Evolutionary conservation across 345 rosid genomes (phyloP), one percentile per base, ranked within the genome.

Genomic region (Raphanus raphanistrum): DNA sequence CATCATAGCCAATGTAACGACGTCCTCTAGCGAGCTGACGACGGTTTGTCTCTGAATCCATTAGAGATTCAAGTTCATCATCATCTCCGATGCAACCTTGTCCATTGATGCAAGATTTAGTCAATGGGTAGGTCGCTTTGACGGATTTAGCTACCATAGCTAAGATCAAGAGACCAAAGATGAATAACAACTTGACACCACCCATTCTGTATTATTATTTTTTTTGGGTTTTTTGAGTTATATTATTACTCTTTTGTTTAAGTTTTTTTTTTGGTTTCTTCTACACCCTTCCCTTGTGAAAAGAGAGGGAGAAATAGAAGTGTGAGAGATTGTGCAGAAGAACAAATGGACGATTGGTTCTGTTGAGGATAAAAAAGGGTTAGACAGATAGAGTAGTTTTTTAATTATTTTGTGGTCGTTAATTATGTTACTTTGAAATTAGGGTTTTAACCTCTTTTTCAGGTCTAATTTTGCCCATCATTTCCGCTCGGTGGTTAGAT

Each of bases 1-100:
- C 89, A 1, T 13, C 72, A 13, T 88, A 87, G 66, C 90, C 88
- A 41, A 88, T 80, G 80, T 80, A 82, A 62, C 83, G 81, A 2
- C 78, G 38, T 60, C 73, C 71, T 71, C 72, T 45, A 2, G 66
- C 62, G 2, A 86, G 78, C 29, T 78, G 76, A 8, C 86, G 80
- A 8, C 83, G 81, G 33, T 60, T 81, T 3, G 35, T 79, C 69
- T 85, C 90, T 4, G 82, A 72, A 45, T 81, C 87, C 86, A 84
- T 75, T 71, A 81, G 32, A 59, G 72, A 25, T 32, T 86, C 86
- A 6, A 76, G 69, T 0, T 70, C 84, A 38, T 82, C 81, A 11
- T 82, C 76, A 1, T 82, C 70, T 9, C 79, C 88, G 2, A 80
- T 63, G 71, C 84, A 82, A 13, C 81, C 82, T 63, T 77, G 69